Conservation (phyloP, 768 basidiomycete genomes). For the Asterophora lycoperdoides region DNA sequence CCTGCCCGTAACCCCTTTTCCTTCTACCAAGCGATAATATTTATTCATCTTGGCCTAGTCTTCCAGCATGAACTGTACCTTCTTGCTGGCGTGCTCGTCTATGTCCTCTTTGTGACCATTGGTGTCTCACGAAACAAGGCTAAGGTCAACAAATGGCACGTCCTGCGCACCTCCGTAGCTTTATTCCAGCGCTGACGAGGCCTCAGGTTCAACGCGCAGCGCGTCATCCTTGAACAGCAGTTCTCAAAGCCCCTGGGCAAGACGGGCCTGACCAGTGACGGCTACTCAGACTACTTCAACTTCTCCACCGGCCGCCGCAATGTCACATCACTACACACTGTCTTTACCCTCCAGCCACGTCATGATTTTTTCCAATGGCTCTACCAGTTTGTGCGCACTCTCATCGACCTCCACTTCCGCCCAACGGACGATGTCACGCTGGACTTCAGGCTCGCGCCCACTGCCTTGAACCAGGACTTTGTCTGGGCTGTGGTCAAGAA, state of each 20-base stretch:
- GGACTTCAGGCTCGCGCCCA: conserved; percentile 68
- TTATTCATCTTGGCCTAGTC: conserved; percentile 31
- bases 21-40: neutral
- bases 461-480: conserved; percentile 52
- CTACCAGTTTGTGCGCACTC: conserved; percentile 55
- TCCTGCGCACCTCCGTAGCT: conserved; percentile 15
- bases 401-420: conserved; percentile 74
- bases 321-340: conserved; percentile 72
- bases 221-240: conserved; percentile 56
- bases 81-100: conserved; percentile 48
- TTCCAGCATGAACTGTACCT: conserved; percentile 66
- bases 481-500: conserved; percentile 86
- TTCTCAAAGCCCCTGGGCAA: conserved; percentile 64
- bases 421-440: conserved; percentile 69
- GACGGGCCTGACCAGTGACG: conserved; percentile 57
- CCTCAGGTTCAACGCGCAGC: conserved; percentile 57
- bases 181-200: conserved; percentile 8
- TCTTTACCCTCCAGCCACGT: conserved; percentile 73
- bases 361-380: conserved; percentile 74
- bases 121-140: conserved; percentile 58
- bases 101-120: conserved; percentile 51
- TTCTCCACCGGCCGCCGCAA: conserved; percentile 86
- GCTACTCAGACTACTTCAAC: conserved; percentile 74
- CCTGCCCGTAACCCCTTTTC: conserved; percentile 56
- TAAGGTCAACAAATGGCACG: conserved; percentile 66